These are phyloP conservation scores for Hibiscus trionum DNA, from an alignment of 345 rosid genomes.

Conservation along the genomic window DNA sequence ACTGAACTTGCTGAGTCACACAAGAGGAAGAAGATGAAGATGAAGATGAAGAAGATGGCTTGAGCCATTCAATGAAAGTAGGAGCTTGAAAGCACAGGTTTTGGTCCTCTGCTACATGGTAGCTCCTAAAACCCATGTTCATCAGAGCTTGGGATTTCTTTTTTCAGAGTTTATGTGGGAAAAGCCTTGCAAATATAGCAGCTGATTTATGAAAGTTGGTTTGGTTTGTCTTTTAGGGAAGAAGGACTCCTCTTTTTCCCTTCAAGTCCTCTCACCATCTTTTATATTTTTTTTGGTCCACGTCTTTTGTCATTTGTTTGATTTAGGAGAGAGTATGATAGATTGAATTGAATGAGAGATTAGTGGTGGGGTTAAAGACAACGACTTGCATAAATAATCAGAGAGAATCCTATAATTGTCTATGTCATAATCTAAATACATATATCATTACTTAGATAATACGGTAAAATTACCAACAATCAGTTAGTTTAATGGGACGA, in stretches of 20 bases:
- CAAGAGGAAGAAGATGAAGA: constrained; percentile 19
- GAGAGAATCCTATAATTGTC: constrained; percentile 61
- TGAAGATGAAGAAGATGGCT: constrained; percentile 31
- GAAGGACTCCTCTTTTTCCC: neutral
- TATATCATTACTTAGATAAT: no score
- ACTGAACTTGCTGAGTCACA: constrained; percentile 26
- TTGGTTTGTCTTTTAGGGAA: constrained; percentile 46
- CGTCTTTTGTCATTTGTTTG: constrained; percentile 28
- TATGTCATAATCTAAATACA: neutral
- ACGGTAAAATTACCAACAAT: no score
- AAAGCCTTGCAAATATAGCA: constrained; percentile 28
- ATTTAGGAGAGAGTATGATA: constrained; percentile 5
- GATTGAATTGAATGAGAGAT: constrained; percentile 16
- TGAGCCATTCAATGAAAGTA: constrained; percentile 81
- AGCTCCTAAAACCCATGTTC: constrained; percentile 48
- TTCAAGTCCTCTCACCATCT: constrained; percentile 9
- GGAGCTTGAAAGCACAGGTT: constrained; percentile 30
- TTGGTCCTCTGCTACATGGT: constrained; percentile 28
- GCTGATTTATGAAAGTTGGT: constrained; percentile 32
- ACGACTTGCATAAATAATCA: constrained; percentile 36
- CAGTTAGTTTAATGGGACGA: no score
- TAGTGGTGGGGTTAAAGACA: constrained; percentile 68
- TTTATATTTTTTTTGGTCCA: constrained; percentile 26
- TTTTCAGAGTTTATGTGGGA: constrained; percentile 37
- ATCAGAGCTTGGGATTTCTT: neutral